Percentiles rank a stretch among this genome's conserved stretches.
These are phyloP conservation scores for Herpetomonas samuelpessoai DNA, from an alignment of 208 protist species.

Conservation along the genomic window DNA sequence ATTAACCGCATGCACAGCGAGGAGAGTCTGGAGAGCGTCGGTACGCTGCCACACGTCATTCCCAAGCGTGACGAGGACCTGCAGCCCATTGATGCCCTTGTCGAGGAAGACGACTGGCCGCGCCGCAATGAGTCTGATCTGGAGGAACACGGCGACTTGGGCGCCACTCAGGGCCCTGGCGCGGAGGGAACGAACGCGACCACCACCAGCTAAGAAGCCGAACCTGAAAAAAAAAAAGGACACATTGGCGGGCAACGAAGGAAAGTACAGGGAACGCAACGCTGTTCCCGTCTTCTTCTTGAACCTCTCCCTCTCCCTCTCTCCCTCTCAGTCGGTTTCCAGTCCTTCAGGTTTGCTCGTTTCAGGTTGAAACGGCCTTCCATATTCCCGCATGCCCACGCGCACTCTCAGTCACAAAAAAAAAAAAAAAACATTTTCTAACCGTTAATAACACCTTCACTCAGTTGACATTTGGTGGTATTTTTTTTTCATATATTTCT, in stretches of 20 bases:
- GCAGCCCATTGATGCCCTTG: constrained; percentile 72
- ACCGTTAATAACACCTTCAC: no score
- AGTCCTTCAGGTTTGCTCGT: no score
- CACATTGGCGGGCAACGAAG: neutral
- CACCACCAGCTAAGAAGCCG: no score
- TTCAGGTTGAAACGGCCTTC: no score
- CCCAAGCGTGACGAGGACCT: constrained; percentile 61
- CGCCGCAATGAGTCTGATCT: constrained; percentile 7
- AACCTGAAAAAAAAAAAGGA: no score
- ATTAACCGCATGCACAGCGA: constrained; percentile 88
- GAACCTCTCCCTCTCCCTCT: no score
- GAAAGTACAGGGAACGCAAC: neutral
- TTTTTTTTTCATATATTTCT: neutral
- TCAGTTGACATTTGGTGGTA: neutral
- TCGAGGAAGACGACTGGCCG: constrained; percentile 80
- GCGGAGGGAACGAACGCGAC: no score
- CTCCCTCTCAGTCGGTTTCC: no score
- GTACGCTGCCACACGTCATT: constrained; percentile 12
- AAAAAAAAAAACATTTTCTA: no score
- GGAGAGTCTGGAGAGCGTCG: constrained; percentile 73
- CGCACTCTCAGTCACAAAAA: neutral
- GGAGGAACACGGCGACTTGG: neutral
- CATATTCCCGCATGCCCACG: neutral
- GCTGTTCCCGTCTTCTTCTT: neutral
- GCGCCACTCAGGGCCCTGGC: no score